These are phyloP conservation scores for Leccinum subtestaceum DNA, from an alignment of 768 basidiomycete species.

Conservation along the genomic window DNA sequence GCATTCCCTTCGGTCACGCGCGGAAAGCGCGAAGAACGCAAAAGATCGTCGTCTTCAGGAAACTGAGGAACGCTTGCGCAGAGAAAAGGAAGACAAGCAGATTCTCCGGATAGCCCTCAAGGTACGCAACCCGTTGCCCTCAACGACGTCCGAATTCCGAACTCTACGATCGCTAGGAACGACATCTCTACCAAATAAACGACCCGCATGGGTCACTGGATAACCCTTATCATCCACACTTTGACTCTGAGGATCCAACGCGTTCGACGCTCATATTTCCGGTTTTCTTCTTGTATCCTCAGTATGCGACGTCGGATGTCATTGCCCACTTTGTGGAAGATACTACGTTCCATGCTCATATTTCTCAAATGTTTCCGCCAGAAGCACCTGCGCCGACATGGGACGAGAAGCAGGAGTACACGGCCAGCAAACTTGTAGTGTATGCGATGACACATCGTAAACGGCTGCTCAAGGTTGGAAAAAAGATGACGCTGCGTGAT, in stretches of 20 bases:
- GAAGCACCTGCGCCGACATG: conserved; percentile 63
- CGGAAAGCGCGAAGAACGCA: conserved; percentile 43
- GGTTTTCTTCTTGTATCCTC: conserved; percentile 91
- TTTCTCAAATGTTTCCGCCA: conserved; percentile 82
- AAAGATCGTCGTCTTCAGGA: conserved; percentile 52
- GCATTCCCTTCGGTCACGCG: conserved; percentile 45
- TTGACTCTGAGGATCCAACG: conserved; percentile 63
- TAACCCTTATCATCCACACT: conserved; percentile 61
- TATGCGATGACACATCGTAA: conserved; percentile 80
- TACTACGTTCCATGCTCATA: conserved; percentile 75
- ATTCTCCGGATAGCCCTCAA: conserved; percentile 58
- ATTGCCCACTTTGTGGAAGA: conserved; percentile 84
- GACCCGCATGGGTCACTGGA: conserved; percentile 47
- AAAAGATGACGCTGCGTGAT: conserved; percentile 81
- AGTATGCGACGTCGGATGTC: conserved; percentile 84
- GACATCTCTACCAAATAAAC: conserved; percentile 63
- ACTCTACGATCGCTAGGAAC: conserved; percentile 47
- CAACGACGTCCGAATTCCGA: not conserved
- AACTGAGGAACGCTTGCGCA: conserved; percentile 46
- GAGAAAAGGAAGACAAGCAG: conserved; percentile 50
- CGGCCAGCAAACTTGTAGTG: conserved; percentile 59
- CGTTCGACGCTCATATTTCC: conserved; percentile 70
- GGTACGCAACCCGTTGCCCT: conserved; percentile 41
- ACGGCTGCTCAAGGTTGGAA: conserved; percentile 86
- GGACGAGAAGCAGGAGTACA: conserved; percentile 73